Evolutionary conservation across 441 rosid genomes (phyloP), one percentile per base, ranked within the genome.

Genomic region (Populus hybrid): DNA sequence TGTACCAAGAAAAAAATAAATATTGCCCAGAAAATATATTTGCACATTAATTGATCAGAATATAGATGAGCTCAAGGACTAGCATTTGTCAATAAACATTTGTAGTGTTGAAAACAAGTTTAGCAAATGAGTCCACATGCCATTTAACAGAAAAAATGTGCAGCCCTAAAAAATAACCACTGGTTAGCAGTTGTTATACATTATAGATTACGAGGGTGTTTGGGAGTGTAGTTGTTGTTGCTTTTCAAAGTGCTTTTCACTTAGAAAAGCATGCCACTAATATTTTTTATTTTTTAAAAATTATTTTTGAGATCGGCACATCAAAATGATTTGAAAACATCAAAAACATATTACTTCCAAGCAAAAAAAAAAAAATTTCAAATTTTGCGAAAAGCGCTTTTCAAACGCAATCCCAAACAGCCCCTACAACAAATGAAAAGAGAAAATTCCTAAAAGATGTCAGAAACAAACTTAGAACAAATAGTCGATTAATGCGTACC

Each of bases 401-500:
- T n/a, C n/a, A n/a, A n/a, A n/a, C n/a, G n/a, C n/a, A n/a, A n/a
- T n/a, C n/a, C n/a, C n/a, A n/a, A n/a, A n/a, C n/a, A n/a, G n/a
- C n/a, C n/a, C n/a, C n/a, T n/a, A 11, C 40, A 28, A 20, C 67
- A 63, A 77, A 74, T 30, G 26, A 26, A 12, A 59, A 70, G 67
- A 65, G 20, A 70, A 63, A 28, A 32, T 57, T 73, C 28, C 35
- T 21, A 59, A 69, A 66, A 38, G 20, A 73, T 10, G 50, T 67
- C 18, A 73, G 35, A 75, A 69, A 73, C 61, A 32, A 70, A 61
- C 61, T 28, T 2, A 30, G 8, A 54, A 3, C 57, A 2, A 80
- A 69, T 26, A 63, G 46, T 63, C 67, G 75, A 21, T 66, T 50
- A 67, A 72, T 32, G 73, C 93, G 86, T 84, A 95, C 98, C 99